phyloP scores from a whole-genome alignment of 805 yeast species.

The Nakazawaea ishiwadae region DNA sequence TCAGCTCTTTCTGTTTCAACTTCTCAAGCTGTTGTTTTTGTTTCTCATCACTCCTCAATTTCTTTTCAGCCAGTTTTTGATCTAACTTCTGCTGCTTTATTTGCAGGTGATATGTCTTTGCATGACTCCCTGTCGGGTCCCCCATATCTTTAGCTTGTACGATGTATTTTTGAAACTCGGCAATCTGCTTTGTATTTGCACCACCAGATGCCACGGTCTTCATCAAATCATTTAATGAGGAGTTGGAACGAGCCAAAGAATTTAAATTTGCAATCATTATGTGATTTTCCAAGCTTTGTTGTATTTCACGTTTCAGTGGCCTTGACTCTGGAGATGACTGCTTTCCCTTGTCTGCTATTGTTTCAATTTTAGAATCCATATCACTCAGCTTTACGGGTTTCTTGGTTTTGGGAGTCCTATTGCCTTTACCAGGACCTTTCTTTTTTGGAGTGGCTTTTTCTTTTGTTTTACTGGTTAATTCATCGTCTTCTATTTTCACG shows the following conservation, averaged over 20 bases:
- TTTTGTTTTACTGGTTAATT: not conserved
- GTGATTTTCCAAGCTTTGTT: slow-evolving; percentile 61
- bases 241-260: slow-evolving; percentile 72
- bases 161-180: slow-evolving; percentile 76
- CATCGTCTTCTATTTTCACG: slow-evolving; percentile 1
- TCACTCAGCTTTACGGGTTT: not conserved
- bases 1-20: slow-evolving; percentile 17
- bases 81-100: slow-evolving; percentile 14
- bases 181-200: slow-evolving; percentile 68
- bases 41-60: slow-evolving; percentile 14
- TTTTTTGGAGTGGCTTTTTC: not conserved
- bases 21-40: slow-evolving; percentile 9
- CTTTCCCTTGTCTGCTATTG: slow-evolving; percentile 17
- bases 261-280: slow-evolving; percentile 84
- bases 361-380: slow-evolving; percentile 15
- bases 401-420: not conserved
- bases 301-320: slow-evolving; percentile 24
- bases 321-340: slow-evolving; percentile 13
- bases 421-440: not conserved
- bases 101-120: slow-evolving; percentile 10
- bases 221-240: slow-evolving; percentile 68
- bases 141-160: slow-evolving; percentile 77
- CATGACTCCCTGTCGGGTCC: slow-evolving; percentile 16
- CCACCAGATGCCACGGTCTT: slow-evolving; percentile 79
- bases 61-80: slow-evolving; percentile 15